Conservation (phyloP, 1,284 basidiomycete genomes). For the Naganishia sp. region DNA sequence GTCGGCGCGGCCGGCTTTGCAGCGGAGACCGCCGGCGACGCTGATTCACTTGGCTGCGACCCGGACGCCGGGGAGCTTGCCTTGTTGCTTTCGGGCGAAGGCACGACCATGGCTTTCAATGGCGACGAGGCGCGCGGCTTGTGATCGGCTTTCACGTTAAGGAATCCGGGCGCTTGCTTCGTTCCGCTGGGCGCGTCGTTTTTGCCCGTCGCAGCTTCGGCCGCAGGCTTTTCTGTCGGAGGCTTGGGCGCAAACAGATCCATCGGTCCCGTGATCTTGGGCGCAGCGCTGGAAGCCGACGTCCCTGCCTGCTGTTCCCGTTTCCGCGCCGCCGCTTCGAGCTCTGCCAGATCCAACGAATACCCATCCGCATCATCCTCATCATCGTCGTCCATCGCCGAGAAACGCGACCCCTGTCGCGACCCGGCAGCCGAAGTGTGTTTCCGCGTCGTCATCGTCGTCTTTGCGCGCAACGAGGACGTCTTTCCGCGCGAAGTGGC, state of each 20-base stretch:
- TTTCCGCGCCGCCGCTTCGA: constrained; percentile 11
- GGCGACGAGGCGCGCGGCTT: constrained; percentile 27
- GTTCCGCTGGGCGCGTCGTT: neutral
- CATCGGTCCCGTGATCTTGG: constrained; percentile 12
- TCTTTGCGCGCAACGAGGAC: constrained; percentile 21
- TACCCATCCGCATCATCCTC: constrained; percentile 9
- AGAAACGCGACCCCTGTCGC: constrained; percentile 14
- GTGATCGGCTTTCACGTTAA: constrained; percentile 26
- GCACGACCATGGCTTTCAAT: constrained; percentile 23
- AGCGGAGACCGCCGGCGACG: constrained; percentile 4
- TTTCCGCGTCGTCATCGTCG: constrained; percentile 20
- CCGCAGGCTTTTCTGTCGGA: neutral
- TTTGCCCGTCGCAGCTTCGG: neutral
- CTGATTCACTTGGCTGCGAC: neutral
- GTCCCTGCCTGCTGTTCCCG: neutral
- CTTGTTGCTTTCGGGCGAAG: constrained; percentile 28
- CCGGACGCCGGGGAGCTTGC: neutral
- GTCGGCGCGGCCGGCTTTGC: constrained; percentile 5
- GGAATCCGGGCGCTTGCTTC: constrained; percentile 16
- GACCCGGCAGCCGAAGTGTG: constrained; percentile 17
- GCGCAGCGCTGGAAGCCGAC: constrained; percentile 6
- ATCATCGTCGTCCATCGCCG: constrained; percentile 16
- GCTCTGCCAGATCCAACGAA: constrained; percentile 6
- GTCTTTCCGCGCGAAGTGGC: neutral
- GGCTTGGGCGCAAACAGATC: constrained; percentile 12